Percentiles rank a stretch among this genome's conserved stretches.
These are phyloP conservation scores for Boletus rufocinnamomeus DNA, from an alignment of 768 basidiomycete species.

Conservation along the genomic window DNA sequence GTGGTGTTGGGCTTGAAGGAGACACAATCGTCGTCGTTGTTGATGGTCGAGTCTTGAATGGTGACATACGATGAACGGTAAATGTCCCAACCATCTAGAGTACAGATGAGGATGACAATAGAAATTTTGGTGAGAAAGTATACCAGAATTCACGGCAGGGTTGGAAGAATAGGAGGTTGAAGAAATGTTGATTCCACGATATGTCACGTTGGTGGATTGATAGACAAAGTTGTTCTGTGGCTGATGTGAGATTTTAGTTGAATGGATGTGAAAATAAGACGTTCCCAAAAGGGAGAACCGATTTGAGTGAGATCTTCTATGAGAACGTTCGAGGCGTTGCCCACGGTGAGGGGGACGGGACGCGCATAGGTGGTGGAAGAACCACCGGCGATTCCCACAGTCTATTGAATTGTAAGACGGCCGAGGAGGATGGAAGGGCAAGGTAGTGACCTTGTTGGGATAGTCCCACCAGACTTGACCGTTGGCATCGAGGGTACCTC, in stretches of 20 bases:
- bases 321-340: slow-evolving; percentile 43
- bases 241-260: background rate
- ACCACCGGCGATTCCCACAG: slow-evolving; percentile 43
- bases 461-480: slow-evolving; percentile 46
- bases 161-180: slow-evolving; percentile 38
- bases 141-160: slow-evolving; percentile 39
- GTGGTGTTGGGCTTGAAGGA: slow-evolving; percentile 37
- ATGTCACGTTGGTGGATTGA: slow-evolving; percentile 44
- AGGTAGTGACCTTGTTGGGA: background rate
- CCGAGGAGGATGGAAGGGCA: background rate
- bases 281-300: slow-evolving; percentile 45
- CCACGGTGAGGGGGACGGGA: slow-evolving; percentile 46
- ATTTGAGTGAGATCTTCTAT: slow-evolving; percentile 42
- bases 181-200: slow-evolving; percentile 40
- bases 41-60: slow-evolving; percentile 40
- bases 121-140: background rate
- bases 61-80: slow-evolving; percentile 41
- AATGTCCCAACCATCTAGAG: slow-evolving; percentile 50
- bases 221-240: slow-evolving; percentile 43
- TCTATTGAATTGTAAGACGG: slow-evolving; percentile 16
- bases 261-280: slow-evolving; percentile 5
- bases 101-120: background rate
- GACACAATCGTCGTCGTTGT: slow-evolving; percentile 46
- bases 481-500: slow-evolving; percentile 47
- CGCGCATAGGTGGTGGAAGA: slow-evolving; percentile 45